phyloP scores from a whole-genome alignment of 176 grass and related monocot genomes.

The Poa pratensis region DNA sequence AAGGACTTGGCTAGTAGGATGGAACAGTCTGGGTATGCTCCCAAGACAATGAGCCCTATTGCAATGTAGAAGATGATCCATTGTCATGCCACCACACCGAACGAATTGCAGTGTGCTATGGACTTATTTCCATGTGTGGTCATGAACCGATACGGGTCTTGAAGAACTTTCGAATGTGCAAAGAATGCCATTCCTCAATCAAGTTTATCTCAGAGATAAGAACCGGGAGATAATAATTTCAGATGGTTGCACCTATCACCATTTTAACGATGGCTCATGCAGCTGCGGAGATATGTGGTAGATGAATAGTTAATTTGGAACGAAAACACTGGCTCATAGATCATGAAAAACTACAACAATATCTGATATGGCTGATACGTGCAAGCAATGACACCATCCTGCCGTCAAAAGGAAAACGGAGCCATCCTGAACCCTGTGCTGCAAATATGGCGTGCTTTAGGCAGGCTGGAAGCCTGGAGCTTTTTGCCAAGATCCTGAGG shows the following conservation, averaged over 20 bases:
- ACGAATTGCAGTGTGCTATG: slow-evolving; percentile 59
- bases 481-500: slow-evolving; percentile 7
- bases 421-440: slow-evolving; percentile 34
- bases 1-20: slow-evolving; percentile 53
- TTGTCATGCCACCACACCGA: slow-evolving; percentile 74
- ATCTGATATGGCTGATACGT: not conserved
- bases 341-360: slow-evolving; percentile 25
- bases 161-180: slow-evolving; percentile 77
- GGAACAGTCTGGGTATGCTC: slow-evolving; percentile 53
- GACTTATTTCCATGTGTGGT: slow-evolving; percentile 53
- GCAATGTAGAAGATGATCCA: slow-evolving; percentile 58
- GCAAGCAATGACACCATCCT: slow-evolving; percentile 1
- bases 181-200: slow-evolving; percentile 65
- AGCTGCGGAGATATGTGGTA: slow-evolving; percentile 65
- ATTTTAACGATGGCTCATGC: slow-evolving; percentile 55
- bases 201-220: slow-evolving; percentile 59
- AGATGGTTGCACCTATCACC: slow-evolving; percentile 68
- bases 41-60: slow-evolving; percentile 52
- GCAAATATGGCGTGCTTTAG: slow-evolving; percentile 32
- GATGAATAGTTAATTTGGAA: slow-evolving; percentile 2
- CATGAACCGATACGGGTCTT: slow-evolving; percentile 51
- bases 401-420: not conserved
- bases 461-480: slow-evolving; percentile 11
- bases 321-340: slow-evolving; percentile 17
- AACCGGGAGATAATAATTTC: slow-evolving; percentile 55